Conservation (phyloP, 192 early-diverging fungal genomes). For the Neocallimastix lanati region DNA sequence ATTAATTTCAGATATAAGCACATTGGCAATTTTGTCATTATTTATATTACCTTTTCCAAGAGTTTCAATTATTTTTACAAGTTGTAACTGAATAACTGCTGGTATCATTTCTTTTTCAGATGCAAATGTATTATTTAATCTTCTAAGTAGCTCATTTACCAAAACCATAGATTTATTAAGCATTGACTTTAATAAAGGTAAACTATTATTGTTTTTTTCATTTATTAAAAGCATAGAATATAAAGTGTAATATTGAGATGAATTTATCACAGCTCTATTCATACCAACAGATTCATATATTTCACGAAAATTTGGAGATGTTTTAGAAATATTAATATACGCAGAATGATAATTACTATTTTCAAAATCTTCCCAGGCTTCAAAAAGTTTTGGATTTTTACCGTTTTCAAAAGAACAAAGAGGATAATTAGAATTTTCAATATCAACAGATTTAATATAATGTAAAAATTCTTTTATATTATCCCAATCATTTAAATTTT, state of each 20-base stretch:
- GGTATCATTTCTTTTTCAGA: background rate
- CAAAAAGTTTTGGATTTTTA: background rate
- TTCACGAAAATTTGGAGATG: background rate
- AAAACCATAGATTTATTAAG: background rate
- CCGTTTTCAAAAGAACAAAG: background rate
- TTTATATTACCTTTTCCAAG: background rate
- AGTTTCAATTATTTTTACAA: background rate
- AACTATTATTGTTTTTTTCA: background rate
- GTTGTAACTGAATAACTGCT: background rate
- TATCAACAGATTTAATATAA: background rate
- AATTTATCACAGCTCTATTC: background rate
- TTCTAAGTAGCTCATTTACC: background rate
- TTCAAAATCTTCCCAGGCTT: background rate
- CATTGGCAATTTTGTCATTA: background rate
- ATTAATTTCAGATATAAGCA: background rate
- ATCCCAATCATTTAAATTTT: background rate
- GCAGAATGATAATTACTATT: background rate
- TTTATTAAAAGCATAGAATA: background rate
- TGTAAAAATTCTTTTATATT: background rate
- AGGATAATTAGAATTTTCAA: background rate
- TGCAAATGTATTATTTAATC: background rate
- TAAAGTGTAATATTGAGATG: background rate
- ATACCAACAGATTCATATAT: background rate
- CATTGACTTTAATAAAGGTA: background rate
- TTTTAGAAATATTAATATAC: background rate